These are phyloP conservation scores for Diaporthe batatas DNA, from an alignment of 2,329 filamentous ascomycete species.

Conservation along the genomic window DNA sequence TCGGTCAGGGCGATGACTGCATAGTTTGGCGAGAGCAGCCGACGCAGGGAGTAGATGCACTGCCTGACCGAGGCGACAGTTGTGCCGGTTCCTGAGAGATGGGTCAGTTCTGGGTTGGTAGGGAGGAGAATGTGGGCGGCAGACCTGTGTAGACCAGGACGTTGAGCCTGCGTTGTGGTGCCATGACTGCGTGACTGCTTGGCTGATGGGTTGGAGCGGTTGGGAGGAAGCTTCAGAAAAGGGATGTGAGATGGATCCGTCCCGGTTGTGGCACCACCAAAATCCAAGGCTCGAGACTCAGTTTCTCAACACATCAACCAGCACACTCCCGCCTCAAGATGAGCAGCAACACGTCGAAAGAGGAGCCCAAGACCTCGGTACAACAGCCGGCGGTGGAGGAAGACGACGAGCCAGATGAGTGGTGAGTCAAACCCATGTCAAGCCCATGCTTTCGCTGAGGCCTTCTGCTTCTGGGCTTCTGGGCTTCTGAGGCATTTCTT, in stretches of 20 bases:
- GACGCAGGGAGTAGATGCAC: conserved; percentile 86
- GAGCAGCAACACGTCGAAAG: conserved; percentile 64
- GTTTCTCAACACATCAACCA: conserved; percentile 46
- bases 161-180: conserved; percentile 80
- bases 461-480: no score
- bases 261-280: conserved; percentile 35
- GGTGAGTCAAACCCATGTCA: conserved; percentile 67
- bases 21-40: conserved; percentile 89
- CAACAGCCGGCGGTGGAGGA: conserved; percentile 63
- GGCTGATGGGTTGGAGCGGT: background rate
- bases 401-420: conserved; percentile 95
- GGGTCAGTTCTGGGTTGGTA: conserved; percentile 44
- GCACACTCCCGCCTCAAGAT: conserved; percentile 33
- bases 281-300: background rate
- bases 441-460: no score
- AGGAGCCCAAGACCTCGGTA: conserved; percentile 58
- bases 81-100: conserved; percentile 78
- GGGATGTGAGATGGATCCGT: background rate
- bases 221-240: background rate
- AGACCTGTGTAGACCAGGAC: conserved; percentile 92
- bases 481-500: conserved; percentile 25
- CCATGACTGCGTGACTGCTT: conserved; percentile 61
- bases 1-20: conserved; percentile 89
- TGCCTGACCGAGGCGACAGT: conserved; percentile 91
- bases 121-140: conserved; percentile 33